Evolutionary conservation across 306 rosid genomes (phyloP), one percentile per base, ranked within the genome.

Genomic region (Vachellia collinsii): DNA sequence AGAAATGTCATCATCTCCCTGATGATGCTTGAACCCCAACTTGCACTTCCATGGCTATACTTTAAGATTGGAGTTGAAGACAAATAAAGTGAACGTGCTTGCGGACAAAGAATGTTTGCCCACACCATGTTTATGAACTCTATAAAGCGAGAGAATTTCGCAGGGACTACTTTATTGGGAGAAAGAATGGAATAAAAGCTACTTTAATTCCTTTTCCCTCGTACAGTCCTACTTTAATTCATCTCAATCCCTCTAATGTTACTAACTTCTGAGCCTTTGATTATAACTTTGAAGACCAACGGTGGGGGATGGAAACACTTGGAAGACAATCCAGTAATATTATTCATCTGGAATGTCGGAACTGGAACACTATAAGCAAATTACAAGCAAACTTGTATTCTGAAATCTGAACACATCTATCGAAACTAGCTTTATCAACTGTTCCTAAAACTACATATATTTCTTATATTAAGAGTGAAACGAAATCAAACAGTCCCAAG

Each of bases 21-120:
- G 59, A 51, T 43, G 34, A 70, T 34, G 39, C 34, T 23, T 70
- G 70, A 81, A 74, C 41, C 79, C 64, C 42, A 25, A 72, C 51
- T 43, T 19, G 76, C 9, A 12, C 44, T 78, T 41, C 69, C 36
- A 37, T 42, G 36, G 54, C 17, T 16, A 23, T 66, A 41, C 70
- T 53, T 54, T 65, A 78, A 12, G 17, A 61, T 12, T 41, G 53
- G 47, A 6, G 68, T 34, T 58, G 62, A 47, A 46, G 34, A 39
- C 39, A 9, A 38, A 0, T 8, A 36, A 19, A n/a, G 38, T 6
- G 11, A 9, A 70, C 5, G 46, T 23, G 58, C 22, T 22, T 46
- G 41, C 22, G 16, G 1, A 6, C 17, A 20, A 9, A 68, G 51
- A 3, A n/a, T 68, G 48, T 39, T 38, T 10, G 72, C 8, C 4